Base-by-base conservation (phyloP, 345 rosid species). In the Eucalyptus cloeziana region DNA sequence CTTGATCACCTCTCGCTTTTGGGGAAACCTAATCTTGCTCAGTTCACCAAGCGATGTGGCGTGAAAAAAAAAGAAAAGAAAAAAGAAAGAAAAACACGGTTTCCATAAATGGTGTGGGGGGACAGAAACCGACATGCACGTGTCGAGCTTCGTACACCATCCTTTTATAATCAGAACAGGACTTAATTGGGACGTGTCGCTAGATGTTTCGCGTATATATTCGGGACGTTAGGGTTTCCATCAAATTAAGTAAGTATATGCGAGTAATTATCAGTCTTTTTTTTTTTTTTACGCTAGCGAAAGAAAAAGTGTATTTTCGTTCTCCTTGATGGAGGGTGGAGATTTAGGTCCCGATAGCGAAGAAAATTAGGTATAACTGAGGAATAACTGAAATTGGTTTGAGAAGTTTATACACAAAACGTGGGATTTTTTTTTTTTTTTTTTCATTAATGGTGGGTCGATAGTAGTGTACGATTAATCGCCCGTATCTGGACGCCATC, bases 31-130 rank as follows among this genome's bases (percentile, higher is more conserved):
- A 30, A 62, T 71, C 22, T 71, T 71, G 45, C 25, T 76, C 12
- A 2, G 27, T 21, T 33, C 47, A 21, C 25, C 8, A 21, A 6
- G 47, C 15, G 83, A 21, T 21, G 83, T 13, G 83, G 2, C 22
- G 22, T 21, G 47, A 25, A 4, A 7, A 1, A 22, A 31, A 7
- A 4, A 31, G 0, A 22, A 4, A 0, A 13, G 4, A 9, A 33
- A 37, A 8, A 2, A 7, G 6, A 60, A 69, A 15, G 7, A 37
- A 37, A 19, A 37, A 19, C 2, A 37, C 22, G 7, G 8, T 37
- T 71, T 71, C 83, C 45, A 71, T 71, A 37, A 37, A 37, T 37
- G 14, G 83, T 37, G 27, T 37, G 44, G 80, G 43, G 24, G 6
- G 7, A 51, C 22, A 10, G 58, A 52, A 6, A 33, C 15, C 14